phyloP scores from a whole-genome alignment of 495 filamentous ascomycete species.

The Neurospora sp. region DNA sequence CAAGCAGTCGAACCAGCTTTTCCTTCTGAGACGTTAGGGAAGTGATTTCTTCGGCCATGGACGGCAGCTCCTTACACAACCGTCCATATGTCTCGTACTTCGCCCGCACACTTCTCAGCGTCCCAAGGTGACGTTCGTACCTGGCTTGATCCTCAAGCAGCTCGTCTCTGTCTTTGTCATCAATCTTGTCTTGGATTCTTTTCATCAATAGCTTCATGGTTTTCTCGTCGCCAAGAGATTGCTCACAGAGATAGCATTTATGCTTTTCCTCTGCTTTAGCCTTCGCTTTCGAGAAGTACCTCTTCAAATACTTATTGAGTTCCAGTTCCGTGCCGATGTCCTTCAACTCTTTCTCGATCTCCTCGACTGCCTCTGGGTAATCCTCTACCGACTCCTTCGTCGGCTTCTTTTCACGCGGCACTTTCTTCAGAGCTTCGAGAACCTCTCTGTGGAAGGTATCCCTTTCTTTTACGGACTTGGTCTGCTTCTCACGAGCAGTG shows the following conservation, averaged over 20 bases:
- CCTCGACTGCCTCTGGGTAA: conserved; percentile 30
- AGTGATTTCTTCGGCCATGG: conserved; percentile 50
- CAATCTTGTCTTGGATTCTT: conserved; percentile 43
- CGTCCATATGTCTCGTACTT: conserved; percentile 65
- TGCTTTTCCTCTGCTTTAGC: conserved; percentile 38
- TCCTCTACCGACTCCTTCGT: conserved; percentile 20
- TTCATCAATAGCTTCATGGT: neutral
- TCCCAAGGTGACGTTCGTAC: conserved; percentile 9
- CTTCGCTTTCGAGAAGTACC: too few relatives aligned
- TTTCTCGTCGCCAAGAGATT: conserved; percentile 43
- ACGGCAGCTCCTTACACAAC: conserved; percentile 61
- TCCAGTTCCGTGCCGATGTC: conserved; percentile 21
- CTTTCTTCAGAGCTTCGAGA: conserved; percentile 27
- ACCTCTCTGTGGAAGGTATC: conserved; percentile 45
- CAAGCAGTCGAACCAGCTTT: conserved; percentile 51
- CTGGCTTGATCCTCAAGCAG: conserved; percentile 41
- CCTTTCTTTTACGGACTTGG: conserved; percentile 53
- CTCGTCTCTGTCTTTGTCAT: conserved; percentile 43
- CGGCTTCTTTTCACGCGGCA: conserved; percentile 7
- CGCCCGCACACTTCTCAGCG: conserved; percentile 47
- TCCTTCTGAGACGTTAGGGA: conserved; percentile 44
- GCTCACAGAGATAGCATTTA: conserved; percentile 59
- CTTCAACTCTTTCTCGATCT: conserved; percentile 49
- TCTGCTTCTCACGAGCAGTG: conserved; percentile 46
- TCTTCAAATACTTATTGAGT: too few relatives aligned